phyloP scores from a whole-genome alignment of 2,329 filamentous ascomycete genomes.

The Colletotrichum endophyticum region DNA sequence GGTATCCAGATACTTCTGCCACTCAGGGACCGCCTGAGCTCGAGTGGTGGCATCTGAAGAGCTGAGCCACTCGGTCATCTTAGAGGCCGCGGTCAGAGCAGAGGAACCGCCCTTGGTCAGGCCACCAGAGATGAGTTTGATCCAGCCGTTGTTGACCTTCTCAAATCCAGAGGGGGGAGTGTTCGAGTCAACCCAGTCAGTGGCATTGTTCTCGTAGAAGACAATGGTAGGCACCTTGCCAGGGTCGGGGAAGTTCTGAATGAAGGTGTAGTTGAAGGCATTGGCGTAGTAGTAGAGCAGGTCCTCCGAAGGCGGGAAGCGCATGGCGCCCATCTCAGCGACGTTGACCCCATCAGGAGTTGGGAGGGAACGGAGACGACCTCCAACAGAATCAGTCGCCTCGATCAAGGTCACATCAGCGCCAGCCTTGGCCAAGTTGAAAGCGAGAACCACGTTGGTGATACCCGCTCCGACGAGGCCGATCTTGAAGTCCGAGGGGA shows the following conservation, averaged over 20 bases:
- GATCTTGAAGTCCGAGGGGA: neutral
- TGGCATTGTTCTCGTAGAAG: neutral
- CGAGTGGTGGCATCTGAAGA: neutral
- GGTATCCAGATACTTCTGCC: neutral
- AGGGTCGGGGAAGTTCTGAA: neutral
- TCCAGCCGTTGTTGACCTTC: neutral
- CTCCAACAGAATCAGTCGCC: neutral
- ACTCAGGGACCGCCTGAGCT: neutral
- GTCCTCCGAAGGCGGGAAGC: neutral
- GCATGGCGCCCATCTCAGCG: slow-evolving; percentile 3
- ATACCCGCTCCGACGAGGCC: neutral
- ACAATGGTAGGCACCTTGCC: neutral
- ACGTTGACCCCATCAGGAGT: neutral
- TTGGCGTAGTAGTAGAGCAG: slow-evolving; percentile 4
- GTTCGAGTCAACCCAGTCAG: neutral
- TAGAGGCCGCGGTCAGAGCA: neutral
- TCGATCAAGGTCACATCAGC: neutral
- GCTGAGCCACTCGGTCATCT: neutral
- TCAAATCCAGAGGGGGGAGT: neutral
- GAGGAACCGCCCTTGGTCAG: neutral
- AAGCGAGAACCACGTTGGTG: neutral
- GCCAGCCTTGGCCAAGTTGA: neutral
- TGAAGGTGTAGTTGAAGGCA: neutral
- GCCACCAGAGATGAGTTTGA: neutral
- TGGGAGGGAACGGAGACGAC: neutral